Conservation (phyloP, 192 early-diverging fungal species). For the Funneliformis mosseae region DNA sequence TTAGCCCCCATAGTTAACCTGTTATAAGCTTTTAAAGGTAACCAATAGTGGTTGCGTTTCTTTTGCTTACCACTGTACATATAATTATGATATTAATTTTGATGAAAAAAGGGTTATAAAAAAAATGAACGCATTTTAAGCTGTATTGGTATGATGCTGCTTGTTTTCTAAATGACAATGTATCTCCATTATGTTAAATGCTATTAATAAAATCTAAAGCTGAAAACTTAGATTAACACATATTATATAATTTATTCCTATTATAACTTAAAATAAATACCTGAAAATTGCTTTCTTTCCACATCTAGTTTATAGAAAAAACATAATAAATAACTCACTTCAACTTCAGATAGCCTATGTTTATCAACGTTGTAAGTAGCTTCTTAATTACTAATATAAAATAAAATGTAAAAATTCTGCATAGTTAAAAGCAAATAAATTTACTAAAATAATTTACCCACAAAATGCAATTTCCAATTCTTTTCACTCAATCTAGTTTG, state of each 20-base stretch:
- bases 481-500: conserved; percentile 68
- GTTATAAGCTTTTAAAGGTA: too few species aligned
- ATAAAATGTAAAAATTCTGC: neutral
- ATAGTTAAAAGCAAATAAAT: neutral
- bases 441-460: conserved; percentile 44
- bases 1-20: too few species aligned
- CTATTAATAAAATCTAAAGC: conserved; percentile 60
- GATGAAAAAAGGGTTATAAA: neutral
- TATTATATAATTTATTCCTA: neutral
- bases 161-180: conserved; percentile 72
- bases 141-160: conserved; percentile 66
- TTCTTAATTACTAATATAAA: conserved; percentile 63
- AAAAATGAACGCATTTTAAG: conserved; percentile 37
- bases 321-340: conserved; percentile 81
- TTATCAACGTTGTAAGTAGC: conserved; percentile 67
- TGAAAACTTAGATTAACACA: neutral
- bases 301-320: conserved; percentile 84
- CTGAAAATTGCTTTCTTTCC: conserved; percentile 99
- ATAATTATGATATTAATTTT: too few species aligned
- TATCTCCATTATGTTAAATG: conserved; percentile 75
- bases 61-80: too few species aligned
- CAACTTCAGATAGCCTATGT: conserved; percentile 52
- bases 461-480: conserved; percentile 89
- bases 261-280: conserved; percentile 31
- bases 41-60: too few species aligned